phyloP scores from a whole-genome alignment of 163 green algal species.

The Chloroidium sp. region DNA sequence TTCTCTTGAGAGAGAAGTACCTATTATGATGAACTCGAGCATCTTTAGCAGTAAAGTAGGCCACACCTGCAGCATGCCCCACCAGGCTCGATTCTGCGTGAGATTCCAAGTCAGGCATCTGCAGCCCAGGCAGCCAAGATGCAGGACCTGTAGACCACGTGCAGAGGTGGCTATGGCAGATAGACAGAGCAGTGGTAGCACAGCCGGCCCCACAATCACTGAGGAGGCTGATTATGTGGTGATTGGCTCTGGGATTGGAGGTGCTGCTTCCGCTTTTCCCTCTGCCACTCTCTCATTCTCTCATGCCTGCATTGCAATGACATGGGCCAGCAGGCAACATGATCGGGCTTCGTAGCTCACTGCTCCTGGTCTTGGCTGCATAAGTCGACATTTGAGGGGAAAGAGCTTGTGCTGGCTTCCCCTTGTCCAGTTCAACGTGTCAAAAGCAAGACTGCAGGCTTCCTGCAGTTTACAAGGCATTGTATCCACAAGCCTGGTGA shows the following conservation, averaged over 20 bases:
- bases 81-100: too few species aligned
- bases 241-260: conserved; percentile 67
- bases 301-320: not conserved
- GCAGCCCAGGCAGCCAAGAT: too few species aligned
- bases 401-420: not conserved
- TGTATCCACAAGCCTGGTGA: too few species aligned
- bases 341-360: not conserved
- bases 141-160: too few species aligned
- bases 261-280: conserved; percentile 28
- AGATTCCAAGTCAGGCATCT: too few species aligned
- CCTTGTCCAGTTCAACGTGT: not conserved
- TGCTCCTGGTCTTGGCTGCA: not conserved
- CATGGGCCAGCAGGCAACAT: not conserved
- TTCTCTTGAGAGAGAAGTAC: too few species aligned
- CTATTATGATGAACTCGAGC: too few species aligned
- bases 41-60: too few species aligned
- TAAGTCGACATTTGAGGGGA: not conserved
- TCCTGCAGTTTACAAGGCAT: not conserved
- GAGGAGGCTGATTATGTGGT: conserved; percentile 56
- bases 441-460: not conserved
- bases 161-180: too few species aligned
- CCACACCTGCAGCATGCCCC: too few species aligned
- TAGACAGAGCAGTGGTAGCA: too few species aligned
- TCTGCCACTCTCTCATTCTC: not conserved
- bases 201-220: not conserved